Evolutionary conservation across 441 rosid species (phyloP).

Genomic region (Euphorbia corollata): DNA sequence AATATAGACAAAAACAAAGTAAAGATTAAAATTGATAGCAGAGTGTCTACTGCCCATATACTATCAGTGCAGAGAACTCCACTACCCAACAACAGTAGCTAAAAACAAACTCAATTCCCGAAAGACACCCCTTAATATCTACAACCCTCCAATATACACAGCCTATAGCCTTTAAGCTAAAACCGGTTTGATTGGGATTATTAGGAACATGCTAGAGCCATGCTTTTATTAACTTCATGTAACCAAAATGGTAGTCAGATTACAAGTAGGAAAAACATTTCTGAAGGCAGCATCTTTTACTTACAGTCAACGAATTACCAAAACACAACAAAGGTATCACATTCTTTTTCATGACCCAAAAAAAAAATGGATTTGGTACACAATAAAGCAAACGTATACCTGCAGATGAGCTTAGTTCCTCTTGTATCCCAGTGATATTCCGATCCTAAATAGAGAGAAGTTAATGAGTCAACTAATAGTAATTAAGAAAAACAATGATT

Average conservation of each 20-base stretch:
- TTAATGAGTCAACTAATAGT: not conserved
- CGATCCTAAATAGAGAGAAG: conserved; percentile 36
- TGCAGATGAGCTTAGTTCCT: conserved; percentile 25
- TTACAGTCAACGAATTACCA: not conserved
- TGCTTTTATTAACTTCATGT: no score
- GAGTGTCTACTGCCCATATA: no score
- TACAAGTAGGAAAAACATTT: not conserved
- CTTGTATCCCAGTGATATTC: conserved; percentile 39
- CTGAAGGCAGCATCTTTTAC: not conserved
- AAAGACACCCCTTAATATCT: no score
- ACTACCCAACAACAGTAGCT: no score
- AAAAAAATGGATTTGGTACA: not conserved
- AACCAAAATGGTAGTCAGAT: not conserved
- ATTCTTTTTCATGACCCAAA: not conserved
- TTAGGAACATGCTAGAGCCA: no score
- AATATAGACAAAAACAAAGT: no score
- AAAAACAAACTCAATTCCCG: no score
- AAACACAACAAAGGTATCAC: not conserved
- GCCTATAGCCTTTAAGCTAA: no score
- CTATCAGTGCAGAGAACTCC: no score
- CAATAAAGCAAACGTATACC: conserved; percentile 31
- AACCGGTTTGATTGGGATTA: no score
- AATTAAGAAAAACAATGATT: not conserved
- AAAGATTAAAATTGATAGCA: no score
- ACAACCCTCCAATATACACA: no score